Conservation (phyloP, 805 yeast species). For the Clavispora asparagi region DNA sequence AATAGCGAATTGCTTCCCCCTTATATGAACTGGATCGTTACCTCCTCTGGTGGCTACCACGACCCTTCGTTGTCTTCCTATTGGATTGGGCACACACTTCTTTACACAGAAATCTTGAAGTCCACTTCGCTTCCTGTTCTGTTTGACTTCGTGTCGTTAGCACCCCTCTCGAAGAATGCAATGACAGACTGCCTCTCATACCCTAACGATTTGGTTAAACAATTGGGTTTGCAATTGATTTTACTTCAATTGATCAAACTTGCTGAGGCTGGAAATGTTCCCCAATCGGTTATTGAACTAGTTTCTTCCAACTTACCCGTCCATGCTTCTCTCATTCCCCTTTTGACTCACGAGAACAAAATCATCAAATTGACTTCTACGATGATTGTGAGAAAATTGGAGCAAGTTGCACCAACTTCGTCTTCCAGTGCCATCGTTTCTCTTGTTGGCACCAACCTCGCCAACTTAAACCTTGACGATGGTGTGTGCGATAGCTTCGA, state of each 20-base stretch:
- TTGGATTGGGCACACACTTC: slow-evolving; percentile 72
- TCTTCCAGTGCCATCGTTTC: slow-evolving; percentile 14
- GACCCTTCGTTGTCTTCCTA: slow-evolving; percentile 78
- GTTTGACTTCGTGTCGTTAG: slow-evolving; percentile 58
- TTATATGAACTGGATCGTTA: slow-evolving; percentile 51
- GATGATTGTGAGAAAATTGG: slow-evolving; percentile 35
- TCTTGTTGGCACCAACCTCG: slow-evolving; percentile 4
- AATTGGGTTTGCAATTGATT: slow-evolving; percentile 58
- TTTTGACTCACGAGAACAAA: slow-evolving; percentile 39
- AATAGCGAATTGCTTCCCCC: slow-evolving; percentile 73
- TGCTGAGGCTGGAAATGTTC: slow-evolving; percentile 12
- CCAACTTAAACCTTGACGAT: slow-evolving; percentile 7
- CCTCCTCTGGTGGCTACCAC: slow-evolving; percentile 60
- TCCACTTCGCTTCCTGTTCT: slow-evolving; percentile 47
- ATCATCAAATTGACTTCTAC: slow-evolving; percentile 46
- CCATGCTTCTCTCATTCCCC: slow-evolving; percentile 33
- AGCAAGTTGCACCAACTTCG: slow-evolving; percentile 14
- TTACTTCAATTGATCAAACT: slow-evolving; percentile 50
- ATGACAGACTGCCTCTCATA: slow-evolving; percentile 50
- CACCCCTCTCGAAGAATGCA: slow-evolving; percentile 53
- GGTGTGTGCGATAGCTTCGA: slow-evolving; percentile 45
- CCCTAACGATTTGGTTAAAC: slow-evolving; percentile 50
- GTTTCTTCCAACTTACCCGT: slow-evolving; percentile 39
- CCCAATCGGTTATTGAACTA: slow-evolving; percentile 23
- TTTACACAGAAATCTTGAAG: slow-evolving; percentile 53